Evolutionary conservation across 768 basidiomycete species (phyloP).

Genomic region (Panellus pusillus): DNA sequence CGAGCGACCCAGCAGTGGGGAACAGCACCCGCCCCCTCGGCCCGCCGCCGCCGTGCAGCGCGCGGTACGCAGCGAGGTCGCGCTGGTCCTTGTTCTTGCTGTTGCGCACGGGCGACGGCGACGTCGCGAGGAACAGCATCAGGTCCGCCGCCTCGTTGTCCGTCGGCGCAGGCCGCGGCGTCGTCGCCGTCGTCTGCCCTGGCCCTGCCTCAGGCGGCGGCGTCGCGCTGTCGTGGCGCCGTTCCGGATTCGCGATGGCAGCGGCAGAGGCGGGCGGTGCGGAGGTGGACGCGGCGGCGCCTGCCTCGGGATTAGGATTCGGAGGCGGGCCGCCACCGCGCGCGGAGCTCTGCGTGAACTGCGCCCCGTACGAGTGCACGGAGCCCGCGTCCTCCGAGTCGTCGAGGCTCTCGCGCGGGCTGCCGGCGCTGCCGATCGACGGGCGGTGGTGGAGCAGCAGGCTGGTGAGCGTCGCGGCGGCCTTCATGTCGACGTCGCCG

Average conservation of each 20-base stretch:
- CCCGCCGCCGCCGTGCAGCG: constrained; percentile 47
- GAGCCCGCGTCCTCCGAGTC: constrained; percentile 72
- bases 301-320: constrained; percentile 26
- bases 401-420: constrained; percentile 72
- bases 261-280: constrained; percentile 7
- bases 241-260: constrained; percentile 34
- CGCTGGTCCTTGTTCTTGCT: constrained; percentile 40
- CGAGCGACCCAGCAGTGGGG: constrained; percentile 35
- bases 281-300: constrained; percentile 38
- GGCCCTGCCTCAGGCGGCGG: constrained; percentile 20
- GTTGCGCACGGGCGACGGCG: constrained; percentile 71
- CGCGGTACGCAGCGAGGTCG: constrained; percentile 57
- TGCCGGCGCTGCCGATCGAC: constrained; percentile 60
- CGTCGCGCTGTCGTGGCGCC: constrained; percentile 33
- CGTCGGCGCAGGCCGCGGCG: constrained; percentile 55
- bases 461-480: constrained; percentile 77
- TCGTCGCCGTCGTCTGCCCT: constrained; percentile 34
- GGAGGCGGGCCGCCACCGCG: constrained; percentile 45
- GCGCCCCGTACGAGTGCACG: constrained; percentile 52
- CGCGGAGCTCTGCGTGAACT: constrained; percentile 68
- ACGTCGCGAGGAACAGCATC: constrained; percentile 83
- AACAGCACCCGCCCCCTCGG: constrained; percentile 73
- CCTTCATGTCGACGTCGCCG: constrained; percentile 76
- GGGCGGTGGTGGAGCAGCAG: constrained; percentile 66
- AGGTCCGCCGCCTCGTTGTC: constrained; percentile 86